Conservation (phyloP, 805 yeast species). For the Torulaspora quercuum region DNA sequence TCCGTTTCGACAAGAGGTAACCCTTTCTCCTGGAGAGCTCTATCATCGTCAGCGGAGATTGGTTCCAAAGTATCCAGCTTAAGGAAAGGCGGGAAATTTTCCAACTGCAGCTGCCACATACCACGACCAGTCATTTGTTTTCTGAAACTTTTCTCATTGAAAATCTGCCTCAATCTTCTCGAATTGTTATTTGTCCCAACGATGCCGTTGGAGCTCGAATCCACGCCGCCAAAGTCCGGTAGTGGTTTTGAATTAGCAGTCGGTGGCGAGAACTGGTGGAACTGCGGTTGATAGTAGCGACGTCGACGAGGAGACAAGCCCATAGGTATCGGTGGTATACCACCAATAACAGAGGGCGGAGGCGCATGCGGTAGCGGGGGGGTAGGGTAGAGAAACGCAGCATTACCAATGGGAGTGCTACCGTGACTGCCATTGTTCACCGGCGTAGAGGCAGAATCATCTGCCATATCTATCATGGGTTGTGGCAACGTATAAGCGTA, state of each 20-base stretch:
- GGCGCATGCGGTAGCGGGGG: conserved; percentile 1
- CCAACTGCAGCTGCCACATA: conserved; percentile 34
- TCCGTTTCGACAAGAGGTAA: conserved; percentile 19
- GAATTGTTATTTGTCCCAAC: conserved; percentile 15
- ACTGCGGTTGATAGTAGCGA: conserved; percentile 12
- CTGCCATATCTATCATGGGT: conserved; percentile 4
- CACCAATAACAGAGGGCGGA: conserved; percentile 3
- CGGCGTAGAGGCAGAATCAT: conserved; percentile 2
- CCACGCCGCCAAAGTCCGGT: neutral
- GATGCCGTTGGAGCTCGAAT: conserved; percentile 1
- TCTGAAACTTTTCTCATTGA: conserved; percentile 35
- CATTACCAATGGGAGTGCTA: neutral
- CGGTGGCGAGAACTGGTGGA: conserved; percentile 1
- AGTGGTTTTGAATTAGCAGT: conserved; percentile 2
- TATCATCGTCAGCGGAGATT: conserved; percentile 10
- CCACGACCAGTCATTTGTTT: conserved; percentile 37
- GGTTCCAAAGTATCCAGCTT: conserved; percentile 26
- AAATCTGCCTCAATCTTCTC: conserved; percentile 31
- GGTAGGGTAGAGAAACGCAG: conserved; percentile 1
- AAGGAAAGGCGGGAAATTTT: conserved; percentile 36
- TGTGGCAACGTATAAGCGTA: conserved; percentile 26
- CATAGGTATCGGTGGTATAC: conserved; percentile 12
- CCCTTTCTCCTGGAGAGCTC: conserved; percentile 7
- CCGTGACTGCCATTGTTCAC: conserved; percentile 2
- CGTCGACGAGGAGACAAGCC: conserved; percentile 14